Conservation (phyloP, 192 early-diverging fungal genomes). For the Coemansia sp. region DNA sequence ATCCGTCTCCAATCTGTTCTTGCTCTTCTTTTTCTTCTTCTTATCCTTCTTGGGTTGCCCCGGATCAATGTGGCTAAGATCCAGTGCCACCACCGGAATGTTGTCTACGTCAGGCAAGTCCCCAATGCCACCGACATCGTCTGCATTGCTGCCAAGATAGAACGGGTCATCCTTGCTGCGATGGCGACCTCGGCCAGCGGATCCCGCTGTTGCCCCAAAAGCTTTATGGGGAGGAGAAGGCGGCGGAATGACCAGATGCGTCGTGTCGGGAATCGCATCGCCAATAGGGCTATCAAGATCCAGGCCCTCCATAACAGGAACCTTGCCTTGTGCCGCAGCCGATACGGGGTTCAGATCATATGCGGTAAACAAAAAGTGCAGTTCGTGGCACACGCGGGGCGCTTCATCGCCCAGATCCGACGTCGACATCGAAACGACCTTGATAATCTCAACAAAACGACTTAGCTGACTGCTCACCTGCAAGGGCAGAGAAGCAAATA, state of each 20-base stretch:
- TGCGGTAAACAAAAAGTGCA: slow-evolving; percentile 69
- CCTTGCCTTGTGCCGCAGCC: slow-evolving; percentile 84
- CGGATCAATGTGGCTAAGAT: slow-evolving; percentile 54
- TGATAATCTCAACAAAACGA: slow-evolving; percentile 36
- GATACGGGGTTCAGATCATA: slow-evolving; percentile 92
- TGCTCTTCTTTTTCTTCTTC: slow-evolving; percentile 5
- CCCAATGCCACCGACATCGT: slow-evolving; percentile 25
- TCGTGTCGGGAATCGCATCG: slow-evolving; percentile 67
- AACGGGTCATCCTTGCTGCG: slow-evolving; percentile 66
- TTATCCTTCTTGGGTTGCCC: background rate
- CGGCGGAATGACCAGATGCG: slow-evolving; percentile 53
- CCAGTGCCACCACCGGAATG: slow-evolving; percentile 79
- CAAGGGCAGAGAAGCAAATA: slow-evolving; percentile 62
- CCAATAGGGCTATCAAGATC: slow-evolving; percentile 83
- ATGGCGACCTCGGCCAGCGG: slow-evolving; percentile 17
- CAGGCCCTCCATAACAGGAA: slow-evolving; percentile 83
- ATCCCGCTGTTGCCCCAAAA: slow-evolving; percentile 25
- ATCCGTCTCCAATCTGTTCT: slow-evolving; percentile 11
- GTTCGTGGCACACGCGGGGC: slow-evolving; percentile 57
- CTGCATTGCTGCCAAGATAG: slow-evolving; percentile 31
- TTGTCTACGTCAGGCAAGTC: slow-evolving; percentile 75
- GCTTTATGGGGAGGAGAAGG: slow-evolving; percentile 21
- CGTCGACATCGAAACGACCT: slow-evolving; percentile 35
- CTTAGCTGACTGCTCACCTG: slow-evolving; percentile 59
- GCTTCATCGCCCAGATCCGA: slow-evolving; percentile 41